Evolutionary conservation across 2,329 filamentous ascomycete species (phyloP).

Genomic region (Fusarium sp.): DNA sequence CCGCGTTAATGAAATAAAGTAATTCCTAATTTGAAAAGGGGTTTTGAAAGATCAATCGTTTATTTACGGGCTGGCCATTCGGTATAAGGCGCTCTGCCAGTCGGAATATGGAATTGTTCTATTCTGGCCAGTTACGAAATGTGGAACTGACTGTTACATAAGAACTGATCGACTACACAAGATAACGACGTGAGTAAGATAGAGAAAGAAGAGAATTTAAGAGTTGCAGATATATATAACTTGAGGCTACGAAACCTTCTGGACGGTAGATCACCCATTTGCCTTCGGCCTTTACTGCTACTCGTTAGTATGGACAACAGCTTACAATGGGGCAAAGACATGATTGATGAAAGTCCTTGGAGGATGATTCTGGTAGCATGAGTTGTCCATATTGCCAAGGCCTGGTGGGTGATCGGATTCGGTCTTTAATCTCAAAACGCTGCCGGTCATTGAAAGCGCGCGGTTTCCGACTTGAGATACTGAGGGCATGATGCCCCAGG

Average conservation of each 20-base stretch:
- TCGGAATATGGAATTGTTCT: background rate
- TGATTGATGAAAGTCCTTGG: slow-evolving; percentile 83
- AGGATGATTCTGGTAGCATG: slow-evolving; percentile 97
- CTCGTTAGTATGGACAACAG: background rate
- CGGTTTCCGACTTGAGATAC: slow-evolving; percentile 70
- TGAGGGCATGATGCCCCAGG: slow-evolving; percentile 59
- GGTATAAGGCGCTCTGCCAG: too few species aligned
- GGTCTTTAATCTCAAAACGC: slow-evolving; percentile 55
- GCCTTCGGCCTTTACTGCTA: background rate
- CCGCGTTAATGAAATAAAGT: too few species aligned
- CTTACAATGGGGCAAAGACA: slow-evolving; percentile 61
- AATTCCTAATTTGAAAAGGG: too few species aligned
- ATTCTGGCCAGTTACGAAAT: background rate
- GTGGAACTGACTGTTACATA: slow-evolving; percentile 1
- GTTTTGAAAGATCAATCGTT: too few species aligned
- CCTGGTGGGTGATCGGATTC: slow-evolving; percentile 69
- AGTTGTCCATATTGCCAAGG: slow-evolving; percentile 92
- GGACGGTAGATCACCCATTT: background rate
- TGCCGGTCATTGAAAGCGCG: slow-evolving; percentile 65
- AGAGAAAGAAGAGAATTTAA: background rate
- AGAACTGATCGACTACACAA: background rate
- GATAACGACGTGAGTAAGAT: background rate
- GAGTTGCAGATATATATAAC: background rate
- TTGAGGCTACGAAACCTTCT: background rate
- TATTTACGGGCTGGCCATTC: too few species aligned